Evolutionary conservation across 1,139 yeast genomes (phyloP).

Genomic region (Sporopachydermia cereana): DNA sequence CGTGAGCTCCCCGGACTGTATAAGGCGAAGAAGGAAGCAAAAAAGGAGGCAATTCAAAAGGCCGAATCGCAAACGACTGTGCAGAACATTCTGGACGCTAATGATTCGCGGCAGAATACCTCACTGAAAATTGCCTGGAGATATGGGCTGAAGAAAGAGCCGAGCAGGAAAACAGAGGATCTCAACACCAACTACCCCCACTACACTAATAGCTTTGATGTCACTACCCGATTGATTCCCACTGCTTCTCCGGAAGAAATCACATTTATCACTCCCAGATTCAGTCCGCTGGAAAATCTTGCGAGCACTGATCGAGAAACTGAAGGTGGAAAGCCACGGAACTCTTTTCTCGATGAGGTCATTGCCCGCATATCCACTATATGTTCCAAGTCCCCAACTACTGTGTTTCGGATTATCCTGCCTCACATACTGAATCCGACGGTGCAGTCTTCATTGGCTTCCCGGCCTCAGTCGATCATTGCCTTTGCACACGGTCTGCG

Average conservation of each 20-base stretch:
- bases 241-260: constrained; percentile 54
- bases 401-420: constrained; percentile 52
- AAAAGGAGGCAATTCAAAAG: constrained; percentile 43
- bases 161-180: constrained; percentile 16
- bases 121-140: constrained; percentile 85
- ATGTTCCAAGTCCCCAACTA: constrained; percentile 21
- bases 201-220: constrained; percentile 63
- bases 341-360: constrained; percentile 19
- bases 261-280: constrained; percentile 34
- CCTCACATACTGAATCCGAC: constrained; percentile 79
- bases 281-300: constrained; percentile 18
- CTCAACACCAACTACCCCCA: constrained; percentile 30
- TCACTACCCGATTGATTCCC: constrained; percentile 58
- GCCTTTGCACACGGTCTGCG: constrained; percentile 56
- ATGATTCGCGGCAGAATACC: constrained; percentile 13
- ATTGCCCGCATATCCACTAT: constrained; percentile 4
- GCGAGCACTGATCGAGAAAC: constrained; percentile 24
- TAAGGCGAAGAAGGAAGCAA: constrained; percentile 58
- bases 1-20: constrained; percentile 71
- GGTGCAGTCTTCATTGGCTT: constrained; percentile 45
- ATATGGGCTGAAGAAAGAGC: constrained; percentile 47
- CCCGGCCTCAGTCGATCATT: constrained; percentile 38
- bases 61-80: constrained; percentile 59
- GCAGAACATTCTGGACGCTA: constrained; percentile 39
- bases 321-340: constrained; percentile 32